phyloP scores from a whole-genome alignment of 192 early-diverging fungal species.

The Jimgerdemannia flammicorona region DNA sequence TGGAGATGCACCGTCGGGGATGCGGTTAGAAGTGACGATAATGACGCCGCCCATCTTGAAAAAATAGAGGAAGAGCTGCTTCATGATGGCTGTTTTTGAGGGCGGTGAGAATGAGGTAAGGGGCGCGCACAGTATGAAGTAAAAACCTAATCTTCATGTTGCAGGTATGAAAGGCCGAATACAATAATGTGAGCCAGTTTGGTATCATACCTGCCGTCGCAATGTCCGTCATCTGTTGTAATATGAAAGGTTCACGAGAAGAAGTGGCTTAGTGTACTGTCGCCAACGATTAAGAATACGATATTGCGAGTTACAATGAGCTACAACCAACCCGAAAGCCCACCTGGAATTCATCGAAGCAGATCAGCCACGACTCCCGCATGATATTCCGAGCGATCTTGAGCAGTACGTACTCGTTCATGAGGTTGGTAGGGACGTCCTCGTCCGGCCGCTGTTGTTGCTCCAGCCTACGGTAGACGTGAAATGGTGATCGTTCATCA shows the following conservation, averaged over 20 bases:
- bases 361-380: background rate
- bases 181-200: no score
- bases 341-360: slow-evolving; percentile 1
- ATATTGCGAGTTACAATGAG: no score
- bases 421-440: background rate
- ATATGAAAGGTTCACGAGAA: no score
- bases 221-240: background rate
- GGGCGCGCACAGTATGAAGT: no score
- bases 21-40: background rate
- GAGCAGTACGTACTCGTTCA: slow-evolving; percentile 1
- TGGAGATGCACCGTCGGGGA: background rate
- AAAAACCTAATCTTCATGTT: no score
- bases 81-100: background rate
- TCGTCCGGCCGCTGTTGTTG: slow-evolving; percentile 1
- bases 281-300: no score
- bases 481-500: background rate
- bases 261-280: no score
- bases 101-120: background rate
- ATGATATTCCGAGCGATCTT: background rate
- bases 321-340: background rate
- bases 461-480: background rate
- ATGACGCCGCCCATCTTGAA: slow-evolving; percentile 7
- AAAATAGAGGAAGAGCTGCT: slow-evolving; percentile 1
- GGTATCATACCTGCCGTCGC: background rate
- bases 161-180: no score